phyloP scores from a whole-genome alignment of 2,329 filamentous ascomycete species.

The Pleomassaria siparia region DNA sequence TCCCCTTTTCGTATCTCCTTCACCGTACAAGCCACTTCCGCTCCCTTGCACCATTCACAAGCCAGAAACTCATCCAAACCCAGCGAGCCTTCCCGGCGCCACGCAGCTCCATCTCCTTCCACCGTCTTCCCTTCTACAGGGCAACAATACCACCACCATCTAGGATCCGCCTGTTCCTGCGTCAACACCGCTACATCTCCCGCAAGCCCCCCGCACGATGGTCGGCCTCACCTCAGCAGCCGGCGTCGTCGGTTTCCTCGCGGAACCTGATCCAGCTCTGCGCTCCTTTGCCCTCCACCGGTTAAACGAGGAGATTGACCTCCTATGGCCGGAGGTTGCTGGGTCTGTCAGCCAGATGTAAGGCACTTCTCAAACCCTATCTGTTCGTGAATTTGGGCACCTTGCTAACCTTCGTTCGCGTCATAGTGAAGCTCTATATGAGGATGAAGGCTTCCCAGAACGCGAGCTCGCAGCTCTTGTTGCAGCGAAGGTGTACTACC shows the following conservation, averaged over 20 bases:
- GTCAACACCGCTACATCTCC: constrained; percentile 12
- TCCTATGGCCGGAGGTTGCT: constrained; percentile 96
- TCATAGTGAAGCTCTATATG: constrained; percentile 88
- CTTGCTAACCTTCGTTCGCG: constrained; percentile 28
- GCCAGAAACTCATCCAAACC: constrained; percentile 14
- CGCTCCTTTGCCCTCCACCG: constrained; percentile 94
- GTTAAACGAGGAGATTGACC: constrained; percentile 94
- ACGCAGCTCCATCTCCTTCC: constrained; percentile 42
- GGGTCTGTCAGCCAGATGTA: constrained; percentile 92
- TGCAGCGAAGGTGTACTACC: constrained; percentile 97
- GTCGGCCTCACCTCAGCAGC: constrained; percentile 91
- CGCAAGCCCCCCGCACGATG: constrained; percentile 58
- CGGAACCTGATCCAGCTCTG: constrained; percentile 91
- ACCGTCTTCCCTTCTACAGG: constrained; percentile 33
- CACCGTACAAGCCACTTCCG: constrained; percentile 17
- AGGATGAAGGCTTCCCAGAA: constrained; percentile 93
- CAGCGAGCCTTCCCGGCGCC: constrained; percentile 32
- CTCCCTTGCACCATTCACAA: constrained; percentile 15
- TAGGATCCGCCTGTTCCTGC: constrained; percentile 15
- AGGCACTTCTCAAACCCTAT: constrained; percentile 35
- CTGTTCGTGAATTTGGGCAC: constrained; percentile 1
- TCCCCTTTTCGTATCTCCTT: constrained; percentile 36
- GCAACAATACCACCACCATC: constrained; percentile 21
- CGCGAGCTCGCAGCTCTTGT: constrained; percentile 92
- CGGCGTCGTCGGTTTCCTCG: constrained; percentile 91